Evolutionary conservation across 2,329 filamentous ascomycete species (phyloP), one percentile per base, ranked within the genome.

Genomic region (Tolypocladium cylindrosporum): DNA sequence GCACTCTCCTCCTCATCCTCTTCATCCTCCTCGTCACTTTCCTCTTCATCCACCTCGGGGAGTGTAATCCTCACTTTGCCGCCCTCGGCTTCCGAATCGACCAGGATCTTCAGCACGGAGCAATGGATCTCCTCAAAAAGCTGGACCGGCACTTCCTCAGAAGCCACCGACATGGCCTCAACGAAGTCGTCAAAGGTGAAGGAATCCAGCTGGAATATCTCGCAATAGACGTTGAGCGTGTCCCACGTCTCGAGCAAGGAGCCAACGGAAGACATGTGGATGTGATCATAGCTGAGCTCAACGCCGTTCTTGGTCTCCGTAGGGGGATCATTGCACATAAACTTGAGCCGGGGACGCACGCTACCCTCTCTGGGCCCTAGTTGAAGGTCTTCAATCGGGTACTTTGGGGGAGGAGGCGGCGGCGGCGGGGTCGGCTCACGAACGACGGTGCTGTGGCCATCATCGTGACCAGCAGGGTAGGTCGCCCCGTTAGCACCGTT

Each of bases 111-210:
- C 60, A 99, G 75, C 3, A 97, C 85, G 0, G 93, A 87, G 70
- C 94, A 99, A 71, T 97, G 93, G 6, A 94, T 83, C 71, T 99
- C 94, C 55, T 90, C 86, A 64, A 97, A 87, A 0, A 99, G 77
- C 68, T 97, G 88, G 56, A 94, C 94, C 9, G 88, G 86, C 1
- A 84, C 76, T 27, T 90, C 85, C 40, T 87, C 82, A 0, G 86
- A 91, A 0, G 88, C 82, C 59, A 92, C 87, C 54, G 86, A 82
- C 79, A 99, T 86, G 0, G 92, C 88, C 69, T 97, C 89, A 5
- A 96, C 80, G 66, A 92, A 97, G 71, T 99, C 94, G 70, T 99
- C 94, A 67, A 97, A 95, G 0, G 93, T 97, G 69, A 99, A 99
- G 0, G 93, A 97, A 71, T 99, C 94, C 34, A 99, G 80, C 67